These are phyloP conservation scores for Xylaria digitata DNA, from an alignment of 2,329 filamentous ascomycete species.

Conservation along the genomic window DNA sequence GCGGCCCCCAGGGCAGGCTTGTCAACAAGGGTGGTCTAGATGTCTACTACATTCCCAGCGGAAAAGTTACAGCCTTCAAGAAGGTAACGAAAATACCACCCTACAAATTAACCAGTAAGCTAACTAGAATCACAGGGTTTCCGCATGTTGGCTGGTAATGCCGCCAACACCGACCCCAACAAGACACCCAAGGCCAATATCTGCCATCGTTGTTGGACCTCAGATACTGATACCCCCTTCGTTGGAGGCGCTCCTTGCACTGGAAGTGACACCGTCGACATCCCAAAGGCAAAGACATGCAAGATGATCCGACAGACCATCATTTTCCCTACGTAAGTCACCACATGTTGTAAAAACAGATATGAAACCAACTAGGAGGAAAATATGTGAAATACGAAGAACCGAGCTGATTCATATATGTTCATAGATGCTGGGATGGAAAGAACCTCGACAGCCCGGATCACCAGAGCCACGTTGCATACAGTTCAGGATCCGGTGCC, in stretches of 20 bases:
- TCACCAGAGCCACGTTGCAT: constrained; percentile 61
- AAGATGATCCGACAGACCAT: constrained; percentile 66
- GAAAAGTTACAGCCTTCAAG: constrained; percentile 57
- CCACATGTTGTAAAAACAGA: neutral
- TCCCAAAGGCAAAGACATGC: constrained; percentile 58
- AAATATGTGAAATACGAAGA: neutral
- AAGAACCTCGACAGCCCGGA: constrained; percentile 61
- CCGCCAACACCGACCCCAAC: constrained; percentile 55
- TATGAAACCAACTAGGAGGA: neutral
- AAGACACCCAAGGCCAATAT: constrained; percentile 56
- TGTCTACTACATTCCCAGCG: constrained; percentile 59
- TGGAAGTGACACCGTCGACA: constrained; percentile 62
- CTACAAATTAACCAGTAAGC: neutral
- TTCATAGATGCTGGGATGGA: constrained; percentile 61
- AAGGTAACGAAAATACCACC: constrained; percentile 44
- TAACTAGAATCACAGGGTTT: constrained; percentile 52
- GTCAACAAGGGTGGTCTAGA: constrained; percentile 58
- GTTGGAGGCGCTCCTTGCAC: constrained; percentile 62
- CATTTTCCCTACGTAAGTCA: constrained; percentile 59
- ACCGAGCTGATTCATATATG: constrained; percentile 14
- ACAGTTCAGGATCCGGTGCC: constrained; percentile 58
- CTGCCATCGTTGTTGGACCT: constrained; percentile 61
- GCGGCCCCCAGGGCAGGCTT: constrained; percentile 57
- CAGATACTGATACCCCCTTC: constrained; percentile 59
- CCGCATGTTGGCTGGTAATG: constrained; percentile 60